Base-by-base conservation (phyloP, 1,284 basidiomycete genomes). In the Malassezia caprae region DNA sequence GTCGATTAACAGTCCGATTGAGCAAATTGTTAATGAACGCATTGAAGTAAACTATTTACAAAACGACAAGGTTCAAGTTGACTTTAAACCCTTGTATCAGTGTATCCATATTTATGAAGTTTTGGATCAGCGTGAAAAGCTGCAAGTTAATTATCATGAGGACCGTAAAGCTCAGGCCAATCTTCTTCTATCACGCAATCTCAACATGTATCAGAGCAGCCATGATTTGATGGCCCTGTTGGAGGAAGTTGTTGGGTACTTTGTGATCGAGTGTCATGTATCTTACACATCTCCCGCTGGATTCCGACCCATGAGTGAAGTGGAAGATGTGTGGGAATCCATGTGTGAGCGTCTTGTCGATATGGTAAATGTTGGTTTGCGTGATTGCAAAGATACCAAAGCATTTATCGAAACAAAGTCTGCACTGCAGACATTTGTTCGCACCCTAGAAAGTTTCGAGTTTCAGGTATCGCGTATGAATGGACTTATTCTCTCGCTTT, bases 211-310 rank as follows among this genome's bases (percentile, higher is more conserved):
- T 13, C 5, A 74, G 76, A 1, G 65, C 73, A 31, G 49, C 40
- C 19, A 48, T 34, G n/a, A 58, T 51, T 15, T 68, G 65, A 31
- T 67, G 62, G 55, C 60, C 4, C 43, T 74, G 24, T 56, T 74
- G 2, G 85, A 96, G 76, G 88, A 96, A 76, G 88, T 96, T 59
- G 87, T 91, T n/a, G 94, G 94, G 0, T 99, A 96, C 77, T 98
- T 99, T 78, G 89, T 98, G 56, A 86, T 98, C 61, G 94, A 99
- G 76, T 84, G 83, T 5, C 86, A 96, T 69, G 91, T 99, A 0
- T 80, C 96, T 5, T 82, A 85, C 63, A 90, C 89, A 0, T 89
- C 90, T 6, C 76, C 77, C 3, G 73, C 76, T 19, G 69, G 71
- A 7, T 98, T 98, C 77, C 82, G 94, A 12, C 87, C 87, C 13